These are phyloP conservation scores for Saitozyma sp. DNA, from an alignment of 768 basidiomycete genomes.

Conservation along the genomic window DNA sequence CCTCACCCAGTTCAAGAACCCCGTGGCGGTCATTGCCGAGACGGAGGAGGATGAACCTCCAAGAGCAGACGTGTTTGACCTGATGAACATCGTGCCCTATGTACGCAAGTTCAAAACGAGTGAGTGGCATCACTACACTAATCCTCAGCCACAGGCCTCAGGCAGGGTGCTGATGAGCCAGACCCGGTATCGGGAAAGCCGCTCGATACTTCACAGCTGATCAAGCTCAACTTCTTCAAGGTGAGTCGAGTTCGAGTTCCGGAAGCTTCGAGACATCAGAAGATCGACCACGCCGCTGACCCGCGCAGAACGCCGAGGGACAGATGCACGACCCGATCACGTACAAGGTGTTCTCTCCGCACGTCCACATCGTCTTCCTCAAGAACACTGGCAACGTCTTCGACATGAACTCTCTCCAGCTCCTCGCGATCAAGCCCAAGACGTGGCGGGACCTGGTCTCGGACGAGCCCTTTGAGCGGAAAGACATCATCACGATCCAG, in stretches of 20 bases:
- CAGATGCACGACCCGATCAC: slow-evolving; percentile 94
- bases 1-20: slow-evolving; percentile 83
- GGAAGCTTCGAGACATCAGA: background rate
- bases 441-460: slow-evolving; percentile 75
- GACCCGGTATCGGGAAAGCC: slow-evolving; percentile 56
- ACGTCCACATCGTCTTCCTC: slow-evolving; percentile 92
- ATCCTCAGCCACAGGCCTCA: background rate
- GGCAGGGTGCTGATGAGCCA: slow-evolving; percentile 7
- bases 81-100: slow-evolving; percentile 92
- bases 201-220: slow-evolving; percentile 51
- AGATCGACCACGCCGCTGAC: too few species aligned
- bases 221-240: slow-evolving; percentile 56
- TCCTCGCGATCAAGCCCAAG: slow-evolving; percentile 51
- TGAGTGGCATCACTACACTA: slow-evolving; percentile 17
- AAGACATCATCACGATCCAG: slow-evolving; percentile 90
- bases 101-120: slow-evolving; percentile 62
- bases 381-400: slow-evolving; percentile 65
- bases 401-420: slow-evolving; percentile 51
- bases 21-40: slow-evolving; percentile 67
- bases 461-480: slow-evolving; percentile 80
- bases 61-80: slow-evolving; percentile 69
- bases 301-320: slow-evolving; percentile 70
- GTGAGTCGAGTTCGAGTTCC: slow-evolving; percentile 55
- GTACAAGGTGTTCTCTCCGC: slow-evolving; percentile 95
- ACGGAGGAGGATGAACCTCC: slow-evolving; percentile 63